A percentile compares a stretch with the other conserved stretches of the same genome.
phyloP scores from a whole-genome alignment of 2,329 filamentous ascomycete species.

The Botrytis fragariae region DNA sequence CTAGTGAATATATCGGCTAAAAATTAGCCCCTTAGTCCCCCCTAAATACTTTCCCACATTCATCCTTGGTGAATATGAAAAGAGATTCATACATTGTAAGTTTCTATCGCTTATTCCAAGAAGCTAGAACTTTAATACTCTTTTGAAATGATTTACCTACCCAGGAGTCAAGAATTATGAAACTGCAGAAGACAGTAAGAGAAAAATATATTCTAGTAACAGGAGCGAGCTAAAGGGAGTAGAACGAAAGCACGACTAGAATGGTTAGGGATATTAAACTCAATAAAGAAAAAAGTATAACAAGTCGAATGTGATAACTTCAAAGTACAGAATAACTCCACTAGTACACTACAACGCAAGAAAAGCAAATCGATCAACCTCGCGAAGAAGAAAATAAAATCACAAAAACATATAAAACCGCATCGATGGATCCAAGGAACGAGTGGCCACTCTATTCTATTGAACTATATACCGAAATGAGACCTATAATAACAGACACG shows the following conservation, averaged over 20 bases:
- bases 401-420: background rate
- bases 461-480: background rate
- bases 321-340: background rate
- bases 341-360: background rate
- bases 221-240: fast-evolving
- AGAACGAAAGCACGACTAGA: fast-evolving
- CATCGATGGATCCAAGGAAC: background rate
- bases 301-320: background rate
- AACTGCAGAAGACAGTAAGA: background rate
- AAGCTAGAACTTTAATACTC: background rate
- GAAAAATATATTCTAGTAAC: background rate
- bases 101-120: background rate
- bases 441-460: background rate
- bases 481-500: background rate
- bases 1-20: background rate
- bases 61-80: background rate
- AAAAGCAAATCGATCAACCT: fast-evolving
- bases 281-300: fast-evolving
- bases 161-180: background rate
- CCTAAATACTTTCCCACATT: background rate
- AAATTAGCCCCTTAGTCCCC: background rate
- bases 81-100: fast-evolving
- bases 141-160: background rate
- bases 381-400: background rate
- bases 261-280: fast-evolving